A percentile compares a stretch with the other conserved stretches of the same genome.
Conservation (phyloP, 805 yeast genomes). For the Teunomyces panamensis region DNA sequence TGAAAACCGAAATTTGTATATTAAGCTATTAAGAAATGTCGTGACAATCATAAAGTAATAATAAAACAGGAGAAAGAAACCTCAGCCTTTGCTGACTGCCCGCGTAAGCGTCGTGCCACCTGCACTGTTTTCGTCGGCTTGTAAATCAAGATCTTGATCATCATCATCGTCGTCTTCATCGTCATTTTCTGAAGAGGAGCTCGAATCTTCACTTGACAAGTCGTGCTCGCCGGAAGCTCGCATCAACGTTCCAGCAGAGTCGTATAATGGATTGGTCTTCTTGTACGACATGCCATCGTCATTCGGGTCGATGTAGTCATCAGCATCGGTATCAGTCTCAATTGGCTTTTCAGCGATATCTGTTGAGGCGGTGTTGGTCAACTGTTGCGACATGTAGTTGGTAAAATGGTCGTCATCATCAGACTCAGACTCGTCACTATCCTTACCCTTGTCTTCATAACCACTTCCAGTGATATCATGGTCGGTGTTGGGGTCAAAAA, state of each 20-base stretch:
- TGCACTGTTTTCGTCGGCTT: slow-evolving; percentile 2
- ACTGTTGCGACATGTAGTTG: slow-evolving; percentile 74
- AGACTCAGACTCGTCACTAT: slow-evolving; percentile 36
- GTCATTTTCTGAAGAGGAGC: slow-evolving; percentile 26
- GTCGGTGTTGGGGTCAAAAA: slow-evolving; percentile 28
- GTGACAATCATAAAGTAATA: background rate
- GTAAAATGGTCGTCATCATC: slow-evolving; percentile 57
- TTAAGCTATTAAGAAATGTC: slow-evolving; percentile 4
- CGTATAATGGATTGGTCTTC: slow-evolving; percentile 61
- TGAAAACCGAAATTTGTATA: background rate
- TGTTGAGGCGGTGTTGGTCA: slow-evolving; percentile 50
- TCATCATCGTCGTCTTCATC: slow-evolving; percentile 16
- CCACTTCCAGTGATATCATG: slow-evolving; percentile 28
- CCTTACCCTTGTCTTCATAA: slow-evolving; percentile 29
- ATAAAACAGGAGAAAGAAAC: background rate
- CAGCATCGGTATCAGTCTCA: slow-evolving; percentile 43
- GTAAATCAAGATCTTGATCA: background rate
- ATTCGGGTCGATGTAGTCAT: slow-evolving; percentile 75
- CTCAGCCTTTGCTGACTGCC: slow-evolving; percentile 39
- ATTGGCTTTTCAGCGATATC: slow-evolving; percentile 41
- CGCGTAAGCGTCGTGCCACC: slow-evolving; percentile 31
- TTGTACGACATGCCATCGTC: slow-evolving; percentile 78
- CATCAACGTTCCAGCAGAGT: slow-evolving; percentile 25
- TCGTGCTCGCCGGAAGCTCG: slow-evolving; percentile 15
- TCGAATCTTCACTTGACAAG: slow-evolving; percentile 28